phyloP scores from a whole-genome alignment of 108 stramenopile species.

The Hondaea fermentalgiana region DNA sequence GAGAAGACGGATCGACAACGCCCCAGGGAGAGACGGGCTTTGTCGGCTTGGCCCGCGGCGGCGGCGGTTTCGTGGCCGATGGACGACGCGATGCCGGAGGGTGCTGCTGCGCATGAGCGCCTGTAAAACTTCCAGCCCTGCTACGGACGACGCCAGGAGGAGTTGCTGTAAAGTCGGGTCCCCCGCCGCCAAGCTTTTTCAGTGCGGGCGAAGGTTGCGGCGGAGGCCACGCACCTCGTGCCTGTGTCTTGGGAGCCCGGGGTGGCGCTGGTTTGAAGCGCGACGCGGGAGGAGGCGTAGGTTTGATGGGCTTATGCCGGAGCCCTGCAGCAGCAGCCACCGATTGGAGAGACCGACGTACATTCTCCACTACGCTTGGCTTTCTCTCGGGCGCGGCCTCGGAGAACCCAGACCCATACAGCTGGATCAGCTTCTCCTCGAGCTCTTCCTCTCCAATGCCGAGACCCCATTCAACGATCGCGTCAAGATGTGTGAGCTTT shows the following conservation, averaged over 20 bases:
- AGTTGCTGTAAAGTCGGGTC: neutral
- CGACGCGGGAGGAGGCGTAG: neutral
- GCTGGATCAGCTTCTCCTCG: constrained; percentile 11
- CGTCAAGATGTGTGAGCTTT: neutral
- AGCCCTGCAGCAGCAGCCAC: neutral
- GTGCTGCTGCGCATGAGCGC: too few species aligned
- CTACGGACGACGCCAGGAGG: neutral
- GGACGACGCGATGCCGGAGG: neutral
- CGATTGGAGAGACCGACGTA: neutral
- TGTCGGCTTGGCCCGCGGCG: neutral
- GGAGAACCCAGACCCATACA: constrained; percentile 5
- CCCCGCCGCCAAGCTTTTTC: neutral
- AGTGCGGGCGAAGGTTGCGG: neutral
- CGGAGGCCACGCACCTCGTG: neutral
- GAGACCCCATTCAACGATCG: neutral
- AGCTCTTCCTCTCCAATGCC: neutral
- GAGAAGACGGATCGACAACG: neutral
- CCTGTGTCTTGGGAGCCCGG: neutral
- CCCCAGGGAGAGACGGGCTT: neutral
- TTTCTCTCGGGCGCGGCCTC: neutral
- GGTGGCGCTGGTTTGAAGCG: neutral
- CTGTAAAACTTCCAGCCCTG: too few species aligned
- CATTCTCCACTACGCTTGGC: neutral
- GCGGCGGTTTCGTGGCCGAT: neutral
- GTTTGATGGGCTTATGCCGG: neutral